phyloP scores from a whole-genome alignment of 495 filamentous ascomycete species.

The Opeltia flavorubescens region DNA sequence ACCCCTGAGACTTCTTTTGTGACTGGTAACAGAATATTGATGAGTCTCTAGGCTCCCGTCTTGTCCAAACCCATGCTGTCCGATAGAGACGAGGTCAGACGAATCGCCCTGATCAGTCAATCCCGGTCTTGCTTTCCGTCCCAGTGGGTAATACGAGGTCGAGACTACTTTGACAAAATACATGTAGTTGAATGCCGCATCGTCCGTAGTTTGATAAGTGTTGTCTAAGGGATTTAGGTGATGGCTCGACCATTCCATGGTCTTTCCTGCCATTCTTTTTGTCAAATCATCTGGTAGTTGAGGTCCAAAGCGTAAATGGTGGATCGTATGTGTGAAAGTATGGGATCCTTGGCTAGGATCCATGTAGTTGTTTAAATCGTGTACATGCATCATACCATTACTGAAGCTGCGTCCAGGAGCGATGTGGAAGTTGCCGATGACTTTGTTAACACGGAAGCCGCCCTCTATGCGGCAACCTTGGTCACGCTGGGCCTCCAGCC shows the following conservation, averaged over 20 bases:
- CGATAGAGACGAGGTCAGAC: slow-evolving; percentile 13
- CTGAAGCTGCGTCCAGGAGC: slow-evolving; percentile 89
- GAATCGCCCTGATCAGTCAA: slow-evolving; percentile 18
- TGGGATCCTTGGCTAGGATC: slow-evolving; percentile 52
- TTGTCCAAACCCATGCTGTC: slow-evolving; percentile 14
- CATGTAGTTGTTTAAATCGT: slow-evolving; percentile 90
- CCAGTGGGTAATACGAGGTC: slow-evolving; percentile 83
- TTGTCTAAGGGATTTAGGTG: slow-evolving; percentile 86
- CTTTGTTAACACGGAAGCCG: slow-evolving; percentile 88
- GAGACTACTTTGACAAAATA: slow-evolving; percentile 98
- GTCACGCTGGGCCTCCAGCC: slow-evolving; percentile 67
- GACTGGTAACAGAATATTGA: slow-evolving; percentile 92
- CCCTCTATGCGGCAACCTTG: slow-evolving; percentile 96
- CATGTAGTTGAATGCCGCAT: slow-evolving; percentile 89
- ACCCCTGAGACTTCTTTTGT: slow-evolving; percentile 72
- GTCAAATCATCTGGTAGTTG: slow-evolving; percentile 68
- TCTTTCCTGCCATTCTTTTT: slow-evolving; percentile 38
- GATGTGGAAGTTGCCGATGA: slow-evolving; percentile 97
- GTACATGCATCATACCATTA: slow-evolving; percentile 89
- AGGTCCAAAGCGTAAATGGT: slow-evolving; percentile 83
- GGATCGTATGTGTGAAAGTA: slow-evolving; percentile 82
- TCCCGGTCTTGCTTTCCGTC: slow-evolving; percentile 44
- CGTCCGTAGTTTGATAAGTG: slow-evolving; percentile 60
- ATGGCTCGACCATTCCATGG: slow-evolving; percentile 68
- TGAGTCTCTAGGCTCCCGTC: slow-evolving; percentile 89